These are phyloP conservation scores for Chaetomium sp. DNA, from an alignment of 2,329 filamentous ascomycete genomes.

Conservation along the genomic window DNA sequence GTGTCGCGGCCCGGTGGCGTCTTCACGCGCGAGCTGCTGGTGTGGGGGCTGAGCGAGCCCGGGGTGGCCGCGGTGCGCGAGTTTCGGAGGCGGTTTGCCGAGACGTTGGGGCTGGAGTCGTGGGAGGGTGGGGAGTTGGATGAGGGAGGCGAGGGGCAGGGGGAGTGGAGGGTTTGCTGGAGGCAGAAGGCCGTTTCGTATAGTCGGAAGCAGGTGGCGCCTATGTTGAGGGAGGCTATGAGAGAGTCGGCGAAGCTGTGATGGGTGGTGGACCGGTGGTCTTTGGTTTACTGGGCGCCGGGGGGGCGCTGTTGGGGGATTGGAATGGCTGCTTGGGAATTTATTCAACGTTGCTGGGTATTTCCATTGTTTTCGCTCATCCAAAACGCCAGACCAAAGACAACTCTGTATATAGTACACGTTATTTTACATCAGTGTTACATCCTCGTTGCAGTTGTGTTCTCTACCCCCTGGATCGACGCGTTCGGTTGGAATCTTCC, in stretches of 20 bases:
- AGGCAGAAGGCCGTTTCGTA: conserved; percentile 62
- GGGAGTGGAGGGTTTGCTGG: conserved; percentile 64
- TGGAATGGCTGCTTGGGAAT: not conserved
- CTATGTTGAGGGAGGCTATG: conserved; percentile 63
- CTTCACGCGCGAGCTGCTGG: conserved; percentile 67
- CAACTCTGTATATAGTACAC: not conserved
- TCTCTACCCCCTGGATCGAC: not conserved
- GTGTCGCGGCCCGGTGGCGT: conserved; percentile 56
- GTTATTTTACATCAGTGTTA: not conserved
- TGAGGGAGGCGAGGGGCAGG: conserved; percentile 38
- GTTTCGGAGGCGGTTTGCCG: conserved; percentile 54
- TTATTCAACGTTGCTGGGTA: not conserved
- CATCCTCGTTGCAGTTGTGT: not conserved
- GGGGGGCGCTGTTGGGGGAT: not conserved
- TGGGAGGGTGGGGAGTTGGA: conserved; percentile 57
- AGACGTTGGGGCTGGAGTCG: conserved; percentile 57
- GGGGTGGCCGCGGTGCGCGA: conserved; percentile 53
- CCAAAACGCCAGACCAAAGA: not conserved
- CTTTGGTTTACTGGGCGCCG: not conserved
- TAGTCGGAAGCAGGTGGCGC: conserved; percentile 70
- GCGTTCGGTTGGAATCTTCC: not conserved
- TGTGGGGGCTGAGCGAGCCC: conserved; percentile 61
- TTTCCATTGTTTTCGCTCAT: not conserved
- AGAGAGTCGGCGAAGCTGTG: conserved; percentile 38
- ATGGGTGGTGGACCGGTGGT: not conserved